These are phyloP conservation scores for Taxawa tesnikishii DNA, from an alignment of 2,329 filamentous ascomycete genomes.

Conservation along the genomic window DNA sequence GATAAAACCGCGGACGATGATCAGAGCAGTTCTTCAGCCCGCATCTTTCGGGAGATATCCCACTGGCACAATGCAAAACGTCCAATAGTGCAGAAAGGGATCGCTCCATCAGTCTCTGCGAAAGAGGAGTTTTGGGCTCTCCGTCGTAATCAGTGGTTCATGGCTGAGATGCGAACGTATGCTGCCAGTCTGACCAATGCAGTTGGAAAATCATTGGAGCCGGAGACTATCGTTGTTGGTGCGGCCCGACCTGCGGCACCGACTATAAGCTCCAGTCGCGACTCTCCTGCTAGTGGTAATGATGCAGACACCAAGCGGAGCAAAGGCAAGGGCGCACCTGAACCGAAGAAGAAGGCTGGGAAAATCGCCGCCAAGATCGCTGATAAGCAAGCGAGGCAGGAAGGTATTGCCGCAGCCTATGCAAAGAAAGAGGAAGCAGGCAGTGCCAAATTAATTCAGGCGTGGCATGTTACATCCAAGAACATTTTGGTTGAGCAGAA, in stretches of 20 bases:
- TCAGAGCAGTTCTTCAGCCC: conserved; percentile 20
- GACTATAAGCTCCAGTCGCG: not conserved
- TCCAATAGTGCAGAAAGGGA: conserved; percentile 31
- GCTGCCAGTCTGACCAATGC: conserved; percentile 58
- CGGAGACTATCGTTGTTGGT: conserved; percentile 49
- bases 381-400: conserved; percentile 31
- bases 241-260: conserved; percentile 9
- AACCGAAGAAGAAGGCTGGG: conserved; percentile 20
- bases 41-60: conserved; percentile 34
- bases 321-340: conserved; percentile 10
- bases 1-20: conserved; percentile 20
- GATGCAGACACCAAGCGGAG: conserved; percentile 13
- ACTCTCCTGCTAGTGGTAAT: conserved; percentile 1
- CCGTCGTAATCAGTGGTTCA: conserved; percentile 49
- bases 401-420: conserved; percentile 28
- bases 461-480: conserved; percentile 33
- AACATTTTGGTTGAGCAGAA: conserved; percentile 35
- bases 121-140: conserved; percentile 27
- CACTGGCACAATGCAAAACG: conserved; percentile 54
- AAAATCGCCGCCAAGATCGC: conserved; percentile 21
- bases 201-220: conserved; percentile 49
- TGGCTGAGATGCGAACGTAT: conserved; percentile 56
- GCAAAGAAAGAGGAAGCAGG: conserved; percentile 28
- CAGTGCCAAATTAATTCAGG: conserved; percentile 25
- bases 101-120: conserved; percentile 13